Conservation (phyloP, 2,329 filamentous ascomycete genomes). For the Colletotrichum limetticola region DNA sequence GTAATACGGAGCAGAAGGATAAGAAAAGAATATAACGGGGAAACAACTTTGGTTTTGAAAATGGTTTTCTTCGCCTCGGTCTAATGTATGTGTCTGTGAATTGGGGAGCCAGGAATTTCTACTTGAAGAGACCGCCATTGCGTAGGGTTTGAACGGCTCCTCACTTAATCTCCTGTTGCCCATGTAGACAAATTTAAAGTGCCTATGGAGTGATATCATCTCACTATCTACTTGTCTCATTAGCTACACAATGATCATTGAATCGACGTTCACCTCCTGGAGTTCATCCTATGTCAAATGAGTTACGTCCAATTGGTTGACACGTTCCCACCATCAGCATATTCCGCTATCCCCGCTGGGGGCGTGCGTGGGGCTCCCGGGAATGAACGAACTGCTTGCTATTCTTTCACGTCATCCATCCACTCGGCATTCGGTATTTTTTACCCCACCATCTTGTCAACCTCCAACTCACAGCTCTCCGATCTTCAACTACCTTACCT, state of each 20-base stretch:
- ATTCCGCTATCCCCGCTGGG: not conserved
- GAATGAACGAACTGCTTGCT: not conserved
- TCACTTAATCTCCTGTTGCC: no score
- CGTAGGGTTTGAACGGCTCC: no score
- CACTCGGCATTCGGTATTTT: not conserved
- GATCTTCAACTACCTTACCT: not conserved
- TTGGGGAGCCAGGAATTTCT: no score
- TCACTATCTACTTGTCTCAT: not conserved
- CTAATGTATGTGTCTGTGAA: not conserved
- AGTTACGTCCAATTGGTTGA: constrained; percentile 4
- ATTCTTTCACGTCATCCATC: constrained; percentile 15
- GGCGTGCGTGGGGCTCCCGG: not conserved
- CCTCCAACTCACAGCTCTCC: no score
- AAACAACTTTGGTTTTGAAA: not conserved
- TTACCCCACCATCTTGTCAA: not conserved
- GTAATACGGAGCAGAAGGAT: not conserved
- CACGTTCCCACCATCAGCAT: not conserved
- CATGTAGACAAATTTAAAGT: no score
- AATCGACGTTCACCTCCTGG: not conserved
- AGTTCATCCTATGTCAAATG: not conserved
- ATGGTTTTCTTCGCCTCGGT: not conserved
- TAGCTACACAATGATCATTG: not conserved
- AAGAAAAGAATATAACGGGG: not conserved
- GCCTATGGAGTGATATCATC: no score
- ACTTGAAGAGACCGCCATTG: no score